A percentile compares a stretch with the other conserved stretches of the same genome.
phyloP scores from a whole-genome alignment of 305 asterid genomes.

The Fraxinus platypoda region DNA sequence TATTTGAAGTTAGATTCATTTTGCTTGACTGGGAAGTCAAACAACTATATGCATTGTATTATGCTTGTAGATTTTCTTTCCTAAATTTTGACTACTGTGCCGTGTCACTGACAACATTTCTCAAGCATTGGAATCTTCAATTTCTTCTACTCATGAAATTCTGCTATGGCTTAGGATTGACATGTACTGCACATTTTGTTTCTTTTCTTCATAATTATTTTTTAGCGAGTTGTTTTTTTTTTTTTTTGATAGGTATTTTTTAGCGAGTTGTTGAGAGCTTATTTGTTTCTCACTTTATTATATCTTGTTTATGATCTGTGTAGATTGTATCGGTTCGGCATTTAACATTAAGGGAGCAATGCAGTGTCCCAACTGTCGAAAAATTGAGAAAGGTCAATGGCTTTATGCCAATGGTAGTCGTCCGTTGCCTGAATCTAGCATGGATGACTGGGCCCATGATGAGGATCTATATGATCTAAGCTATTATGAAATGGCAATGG shows the following conservation, averaged over 20 bases:
- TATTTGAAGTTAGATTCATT: not conserved
- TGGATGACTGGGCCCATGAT: conserved; percentile 80
- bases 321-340: conserved; percentile 93
- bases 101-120: not conserved
- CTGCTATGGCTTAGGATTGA: not conserved
- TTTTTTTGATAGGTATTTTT: no score
- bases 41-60: not conserved
- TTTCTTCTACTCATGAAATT: not conserved
- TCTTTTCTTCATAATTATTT: not conserved
- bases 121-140: conserved; percentile 1
- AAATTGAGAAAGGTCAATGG: conserved; percentile 91
- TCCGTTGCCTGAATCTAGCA: conserved; percentile 58
- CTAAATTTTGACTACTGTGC: not conserved
- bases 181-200: not conserved
- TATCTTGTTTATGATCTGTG: conserved; percentile 20
- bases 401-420: conserved; percentile 76
- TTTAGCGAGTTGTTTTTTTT: not conserved
- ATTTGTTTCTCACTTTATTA: conserved; percentile 5
- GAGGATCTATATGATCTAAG: conserved; percentile 73
- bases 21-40: not conserved
- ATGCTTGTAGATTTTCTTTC: not conserved
- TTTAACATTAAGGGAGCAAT: conserved; percentile 79
- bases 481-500: conserved; percentile 70
- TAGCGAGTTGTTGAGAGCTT: not conserved
- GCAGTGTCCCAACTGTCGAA: conserved; percentile 96